Evolutionary conservation across 352 stramenopile species (phyloP), one percentile per base, ranked within the genome.

Genomic region (Globisporangium spinosum): DNA sequence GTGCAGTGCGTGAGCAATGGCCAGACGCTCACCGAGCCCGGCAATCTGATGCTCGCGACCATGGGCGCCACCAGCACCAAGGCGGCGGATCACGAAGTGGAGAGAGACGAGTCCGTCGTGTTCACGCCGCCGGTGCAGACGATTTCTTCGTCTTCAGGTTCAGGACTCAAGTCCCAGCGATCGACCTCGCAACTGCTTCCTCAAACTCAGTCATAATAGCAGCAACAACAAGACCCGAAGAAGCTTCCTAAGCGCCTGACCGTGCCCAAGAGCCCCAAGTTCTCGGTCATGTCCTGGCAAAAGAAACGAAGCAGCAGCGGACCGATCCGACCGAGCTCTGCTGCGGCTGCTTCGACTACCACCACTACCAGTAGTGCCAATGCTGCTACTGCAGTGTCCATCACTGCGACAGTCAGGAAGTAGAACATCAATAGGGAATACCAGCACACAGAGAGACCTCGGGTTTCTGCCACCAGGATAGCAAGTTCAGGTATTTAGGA

Each of bases 251-350:
- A 88, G 69, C 82, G 79, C 8, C 70, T 91, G 27, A 94, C 86
- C 0, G 86, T 94, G 13, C 86, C 86, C 1, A 81, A 82, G 74
- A 93, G 84, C 55, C 86, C 86, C 47, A 93, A 91, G 57, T 94
- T 94, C 67, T 94, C 85, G 0, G 76, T 94, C 56, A 94, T 94
- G 85, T 94, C 85, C 20, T 94, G 85, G 85, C 85, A 94, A 61
- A 92, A 92, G 74, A 91, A 89, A 59, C 64, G 56, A 9, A 62
- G 70, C 8, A 62, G 59, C 5, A 38, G 15, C 17, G 34, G 32
- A 45, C 17, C 20, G 23, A 29, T 68, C 5, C 63, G 54, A 22
- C 53, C 54, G 17, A 60, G 63, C 57, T 64, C 65, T 20, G 47
- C 57, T 32, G 65, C 53, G 10, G 65, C 40, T 20, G n/a, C 32